Evolutionary conservation across 2,329 filamentous ascomycete species (phyloP).

Genomic region (Fusarium sp.): DNA sequence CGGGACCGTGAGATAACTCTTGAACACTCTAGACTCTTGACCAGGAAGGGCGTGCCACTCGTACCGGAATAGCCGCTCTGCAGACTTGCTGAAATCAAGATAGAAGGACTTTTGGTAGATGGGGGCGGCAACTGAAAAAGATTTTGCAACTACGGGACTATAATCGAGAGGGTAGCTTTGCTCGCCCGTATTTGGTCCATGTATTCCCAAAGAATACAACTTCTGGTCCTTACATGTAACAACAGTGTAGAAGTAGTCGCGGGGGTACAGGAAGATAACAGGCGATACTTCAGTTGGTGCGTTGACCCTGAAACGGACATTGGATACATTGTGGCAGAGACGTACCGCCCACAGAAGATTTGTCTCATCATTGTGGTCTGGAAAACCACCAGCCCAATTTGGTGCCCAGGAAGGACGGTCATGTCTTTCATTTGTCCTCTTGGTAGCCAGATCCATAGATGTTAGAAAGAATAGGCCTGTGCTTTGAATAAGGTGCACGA

Average conservation of each 20-base stretch:
- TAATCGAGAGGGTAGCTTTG: too few relatives aligned
- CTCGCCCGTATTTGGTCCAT: too few relatives aligned
- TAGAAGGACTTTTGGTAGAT: too few relatives aligned
- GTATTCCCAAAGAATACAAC: too few relatives aligned
- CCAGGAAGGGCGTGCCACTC: constrained; percentile 12
- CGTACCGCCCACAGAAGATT: constrained; percentile 34
- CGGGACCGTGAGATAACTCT: constrained; percentile 27
- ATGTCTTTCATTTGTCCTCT: constrained; percentile 20
- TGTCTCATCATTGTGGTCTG: constrained; percentile 6
- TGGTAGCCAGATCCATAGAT: constrained; percentile 31
- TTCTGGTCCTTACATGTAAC: not conserved
- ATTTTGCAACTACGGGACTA: too few relatives aligned
- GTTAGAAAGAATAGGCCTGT: constrained; percentile 43
- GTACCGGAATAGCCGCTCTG: constrained; percentile 19
- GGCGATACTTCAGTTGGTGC: too few relatives aligned
- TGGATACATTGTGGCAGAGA: constrained; percentile 37
- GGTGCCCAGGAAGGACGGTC: constrained; percentile 44
- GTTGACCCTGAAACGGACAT: not conserved
- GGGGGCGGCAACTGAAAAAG: too few relatives aligned
- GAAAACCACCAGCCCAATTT: constrained; percentile 39
- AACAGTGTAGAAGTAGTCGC: constrained; percentile 15
- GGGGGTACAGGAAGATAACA: constrained; percentile 7
- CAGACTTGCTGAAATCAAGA: constrained; percentile 20
- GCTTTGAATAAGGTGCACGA: constrained; percentile 30
- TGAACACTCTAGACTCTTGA: constrained; percentile 12